Conservation (phyloP, 108 stramenopile genomes). For the Cyclotella atomus region DNA sequence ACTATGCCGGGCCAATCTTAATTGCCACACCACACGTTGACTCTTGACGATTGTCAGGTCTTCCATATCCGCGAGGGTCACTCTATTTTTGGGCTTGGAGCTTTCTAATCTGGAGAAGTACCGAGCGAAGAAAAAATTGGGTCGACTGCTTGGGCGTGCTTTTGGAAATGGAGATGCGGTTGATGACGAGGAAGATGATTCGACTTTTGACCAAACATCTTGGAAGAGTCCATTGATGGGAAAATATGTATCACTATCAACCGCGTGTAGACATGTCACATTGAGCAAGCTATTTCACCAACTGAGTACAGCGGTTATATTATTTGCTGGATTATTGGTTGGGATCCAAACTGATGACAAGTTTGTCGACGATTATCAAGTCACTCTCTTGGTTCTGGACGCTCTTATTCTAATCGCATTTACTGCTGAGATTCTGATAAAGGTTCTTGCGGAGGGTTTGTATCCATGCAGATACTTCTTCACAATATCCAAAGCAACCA, state of each 20-base stretch:
- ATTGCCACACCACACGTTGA: not conserved
- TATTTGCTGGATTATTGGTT: slow-evolving; percentile 49
- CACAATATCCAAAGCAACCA: not conserved
- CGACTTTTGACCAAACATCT: not conserved
- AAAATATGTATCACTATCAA: not conserved
- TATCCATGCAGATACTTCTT: slow-evolving; percentile 40
- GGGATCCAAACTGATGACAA: slow-evolving; percentile 45
- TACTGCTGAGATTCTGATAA: slow-evolving; percentile 27
- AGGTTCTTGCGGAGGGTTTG: slow-evolving; percentile 38
- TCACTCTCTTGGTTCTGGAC: not conserved
- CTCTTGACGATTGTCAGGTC: not conserved
- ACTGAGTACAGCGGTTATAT: slow-evolving; percentile 29
- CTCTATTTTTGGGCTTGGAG: not conserved
- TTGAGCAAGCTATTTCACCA: not conserved
- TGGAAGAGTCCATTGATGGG: not conserved
- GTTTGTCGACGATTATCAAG: not conserved
- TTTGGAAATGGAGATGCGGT: not conserved
- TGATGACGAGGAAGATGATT: not conserved
- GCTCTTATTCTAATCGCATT: slow-evolving; percentile 15
- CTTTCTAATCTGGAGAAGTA: not conserved
- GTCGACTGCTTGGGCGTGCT: not conserved
- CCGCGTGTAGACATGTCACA: not conserved
- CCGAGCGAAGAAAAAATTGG: not conserved
- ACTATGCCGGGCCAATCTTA: not conserved
- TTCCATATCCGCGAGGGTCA: not conserved